Percentiles rank a stretch among this genome's conserved stretches.
phyloP scores from a whole-genome alignment of 2,329 filamentous ascomycete species.

The Aspergillus sp. region DNA sequence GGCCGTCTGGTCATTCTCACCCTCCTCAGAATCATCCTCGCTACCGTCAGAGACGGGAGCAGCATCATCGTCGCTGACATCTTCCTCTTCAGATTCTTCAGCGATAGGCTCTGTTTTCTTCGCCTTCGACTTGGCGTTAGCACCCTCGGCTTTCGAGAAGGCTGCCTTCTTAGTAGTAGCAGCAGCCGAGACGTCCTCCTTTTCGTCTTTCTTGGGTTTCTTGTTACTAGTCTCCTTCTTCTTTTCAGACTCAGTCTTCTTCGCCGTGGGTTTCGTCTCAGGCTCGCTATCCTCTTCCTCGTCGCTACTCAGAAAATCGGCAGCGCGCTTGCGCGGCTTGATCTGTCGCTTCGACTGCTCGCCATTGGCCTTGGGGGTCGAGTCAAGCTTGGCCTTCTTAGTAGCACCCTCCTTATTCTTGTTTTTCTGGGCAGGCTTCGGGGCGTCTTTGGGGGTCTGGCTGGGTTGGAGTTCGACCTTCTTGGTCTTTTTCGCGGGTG shows the following conservation, averaged over 20 bases:
- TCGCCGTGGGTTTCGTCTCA: conserved; percentile 12
- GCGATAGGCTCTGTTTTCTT: conserved; percentile 12
- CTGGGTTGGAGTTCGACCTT: conserved; percentile 31
- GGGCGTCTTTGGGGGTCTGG: conserved; percentile 19
- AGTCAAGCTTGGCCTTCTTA: conserved; percentile 16
- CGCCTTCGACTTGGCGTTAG: conserved; percentile 35
- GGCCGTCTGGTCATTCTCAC: conserved; percentile 45
- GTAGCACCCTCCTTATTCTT: conserved; percentile 15
- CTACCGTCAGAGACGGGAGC: conserved; percentile 12
- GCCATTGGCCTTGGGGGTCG: conserved; percentile 25
- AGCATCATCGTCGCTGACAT: conserved; percentile 28
- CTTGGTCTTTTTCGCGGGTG: conserved; percentile 55
- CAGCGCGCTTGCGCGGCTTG: conserved; percentile 41
- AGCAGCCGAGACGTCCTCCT: conserved; percentile 20
- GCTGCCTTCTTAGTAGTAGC: conserved; percentile 13
- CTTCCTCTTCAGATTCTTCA: conserved; percentile 34
- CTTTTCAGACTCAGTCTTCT: conserved; percentile 13
- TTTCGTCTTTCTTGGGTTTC: conserved; percentile 34
- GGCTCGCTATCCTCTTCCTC: conserved; percentile 25
- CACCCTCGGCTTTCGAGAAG: conserved; percentile 18
- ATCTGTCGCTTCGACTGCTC: conserved; percentile 24
- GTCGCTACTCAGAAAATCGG: conserved; percentile 41
- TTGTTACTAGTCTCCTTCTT: conserved; percentile 37
- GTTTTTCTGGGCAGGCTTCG: conserved; percentile 29
- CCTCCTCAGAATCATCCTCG: conserved; percentile 28